Evolutionary conservation across 768 basidiomycete species (phyloP).

Genomic region (Galerina marginata): DNA sequence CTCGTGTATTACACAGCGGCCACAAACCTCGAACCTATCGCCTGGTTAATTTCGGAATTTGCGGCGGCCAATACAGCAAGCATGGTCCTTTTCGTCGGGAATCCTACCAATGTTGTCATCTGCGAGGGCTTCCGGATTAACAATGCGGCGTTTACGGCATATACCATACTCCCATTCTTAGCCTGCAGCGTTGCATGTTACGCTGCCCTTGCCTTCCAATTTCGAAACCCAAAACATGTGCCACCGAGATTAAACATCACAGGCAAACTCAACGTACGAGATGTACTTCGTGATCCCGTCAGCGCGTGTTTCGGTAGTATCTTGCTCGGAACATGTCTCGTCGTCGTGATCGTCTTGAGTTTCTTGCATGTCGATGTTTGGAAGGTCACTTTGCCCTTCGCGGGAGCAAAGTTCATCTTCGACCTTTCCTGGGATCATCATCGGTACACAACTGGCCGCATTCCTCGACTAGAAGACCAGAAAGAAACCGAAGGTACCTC

Average conservation of each 20-base stretch:
- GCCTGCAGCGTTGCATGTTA: constrained; percentile 69
- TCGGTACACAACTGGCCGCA: constrained; percentile 34
- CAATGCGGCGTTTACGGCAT: constrained; percentile 80
- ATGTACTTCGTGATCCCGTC: constrained; percentile 72
- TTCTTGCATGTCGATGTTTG: constrained; percentile 82
- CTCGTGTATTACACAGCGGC: constrained; percentile 86
- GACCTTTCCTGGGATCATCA: constrained; percentile 69
- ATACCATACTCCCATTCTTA: constrained; percentile 82
- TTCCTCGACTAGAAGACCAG: constrained; percentile 20
- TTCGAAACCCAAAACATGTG: constrained; percentile 57
- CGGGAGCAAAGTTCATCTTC: constrained; percentile 68
- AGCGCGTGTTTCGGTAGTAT: constrained; percentile 78
- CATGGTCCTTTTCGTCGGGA: constrained; percentile 81
- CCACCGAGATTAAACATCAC: constrained; percentile 47
- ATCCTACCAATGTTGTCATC: constrained; percentile 94
- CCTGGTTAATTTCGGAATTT: constrained; percentile 80
- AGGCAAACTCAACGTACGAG: constrained; percentile 52
- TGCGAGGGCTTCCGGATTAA: constrained; percentile 85
- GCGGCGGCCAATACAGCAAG: constrained; percentile 81
- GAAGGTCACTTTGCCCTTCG: constrained; percentile 86
- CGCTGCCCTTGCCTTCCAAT: constrained; percentile 62
- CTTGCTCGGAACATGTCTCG: constrained; percentile 69
- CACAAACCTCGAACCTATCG: constrained; percentile 55
- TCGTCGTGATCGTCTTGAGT: constrained; percentile 77
- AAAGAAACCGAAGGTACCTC: constrained; percentile 14